Evolutionary conservation across 2,329 filamentous ascomycete genomes (phyloP), one percentile per base, ranked within the genome.

Genomic region (Cladorrhinum sp.): DNA sequence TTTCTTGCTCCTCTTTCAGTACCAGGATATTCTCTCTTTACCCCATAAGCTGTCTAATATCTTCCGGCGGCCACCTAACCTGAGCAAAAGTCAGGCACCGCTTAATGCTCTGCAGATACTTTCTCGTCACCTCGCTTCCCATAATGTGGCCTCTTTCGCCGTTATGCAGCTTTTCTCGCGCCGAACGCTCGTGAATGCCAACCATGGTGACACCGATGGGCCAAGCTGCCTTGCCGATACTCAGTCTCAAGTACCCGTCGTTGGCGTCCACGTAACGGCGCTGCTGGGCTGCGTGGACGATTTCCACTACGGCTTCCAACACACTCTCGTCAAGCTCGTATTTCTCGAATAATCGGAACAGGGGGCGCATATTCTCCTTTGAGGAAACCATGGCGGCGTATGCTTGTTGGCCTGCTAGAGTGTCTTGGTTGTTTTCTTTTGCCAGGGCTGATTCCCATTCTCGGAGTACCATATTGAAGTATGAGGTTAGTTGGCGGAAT

Each of bases 161-260:
- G 73, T 95, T 86, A 73, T 98, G 93, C 62, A 99, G 79, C 77
- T 99, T 99, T 77, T 99, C 95, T 64, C 95, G 85, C 20, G 95
- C 93, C 67, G 90, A 95, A 71, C 95, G 87, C 80, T 98, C 95
- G 84, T 99, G 95, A 69, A 99, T 99, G 81, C 95, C 95, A 71
- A 99, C 95, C 95, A 98, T 99, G 74, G 95, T 99, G 41, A 99
- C 95, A 76, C 95, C 95, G 71, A 99, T 99, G 23, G 95, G 95
- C 95, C 95, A 99, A 16, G 95, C 95, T 67, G 92, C 93, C 78
- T 96, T 96, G 65, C 92, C 92, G 71, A 99, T 99, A 73, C 91
- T 96, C 58, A 99, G 80, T 57, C 91, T 84, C 62, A 99, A 79
- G 74, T 99, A 99, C 0, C 92, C 93, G 73, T 99, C 91, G 72